Evolutionary conservation across 1,284 basidiomycete genomes (phyloP), one percentile per base, ranked within the genome.

Genomic region (Vanrija sp.): DNA sequence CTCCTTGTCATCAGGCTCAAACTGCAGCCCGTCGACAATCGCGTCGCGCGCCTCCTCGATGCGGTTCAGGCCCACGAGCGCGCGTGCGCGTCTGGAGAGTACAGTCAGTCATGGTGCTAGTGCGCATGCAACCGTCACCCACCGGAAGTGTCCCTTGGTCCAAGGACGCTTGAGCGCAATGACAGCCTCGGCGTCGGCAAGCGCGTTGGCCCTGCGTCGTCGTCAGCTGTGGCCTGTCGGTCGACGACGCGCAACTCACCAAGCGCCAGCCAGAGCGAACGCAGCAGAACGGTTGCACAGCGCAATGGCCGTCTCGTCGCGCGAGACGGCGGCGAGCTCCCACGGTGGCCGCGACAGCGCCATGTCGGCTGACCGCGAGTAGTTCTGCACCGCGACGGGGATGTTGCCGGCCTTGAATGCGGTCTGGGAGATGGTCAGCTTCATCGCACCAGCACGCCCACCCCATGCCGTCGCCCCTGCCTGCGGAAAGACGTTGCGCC

Each of bases 91-190:
- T 43, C 69, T 72, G 46, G 7, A n/a, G 38, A 1, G 49, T 49
- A 23, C 21, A 58, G 49, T 21, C 25, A 28, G 15, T 16, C 12
- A 3, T 18, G 8, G 40, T 18, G 12, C n/a, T 42, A n/a, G n/a
- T n/a, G 19, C n/a, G 28, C 15, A 26, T 72, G 89, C 3, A 88
- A 90, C 65, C 87, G 94, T 62, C 3, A 88, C 91, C 65, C 87
- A 95, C 62, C 95, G 81, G 80, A 95, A 96, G 73, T 98, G 91
- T 0, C 93, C 95, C 74, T 98, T 98, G 65, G 87, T 85, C 95
- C 95, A 98, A 26, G 85, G 85, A 55, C 86, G 82, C 72, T 91
- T 89, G 53, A 97, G 78, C 62, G 84, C 78, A 44, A 95, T 87
- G 64, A 97, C 92, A 1, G 86, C 85, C 60, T 98, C 92, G 1